A percentile compares a stretch with the other conserved stretches of the same genome.
These are phyloP conservation scores for Pythium brachiatum DNA, from an alignment of 352 stramenopile species.

Conservation along the genomic window DNA sequence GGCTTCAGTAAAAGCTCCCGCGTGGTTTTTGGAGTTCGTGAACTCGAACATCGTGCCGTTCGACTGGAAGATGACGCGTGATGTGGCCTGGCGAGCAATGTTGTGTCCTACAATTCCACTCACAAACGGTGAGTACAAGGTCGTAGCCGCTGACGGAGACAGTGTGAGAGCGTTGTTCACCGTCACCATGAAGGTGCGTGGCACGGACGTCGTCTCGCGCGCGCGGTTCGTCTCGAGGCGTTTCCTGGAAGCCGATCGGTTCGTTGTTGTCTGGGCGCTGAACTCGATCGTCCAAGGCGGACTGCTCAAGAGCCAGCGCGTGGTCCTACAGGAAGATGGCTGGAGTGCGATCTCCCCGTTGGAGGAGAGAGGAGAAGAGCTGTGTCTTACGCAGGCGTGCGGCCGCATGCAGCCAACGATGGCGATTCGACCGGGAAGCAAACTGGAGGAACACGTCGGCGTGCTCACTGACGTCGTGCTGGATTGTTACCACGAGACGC, in stretches of 20 bases:
- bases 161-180: slow-evolving; percentile 10
- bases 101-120: neutral
- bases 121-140: slow-evolving; percentile 6
- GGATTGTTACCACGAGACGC: slow-evolving; percentile 16
- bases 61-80: neutral
- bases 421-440: slow-evolving; percentile 1
- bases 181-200: slow-evolving; percentile 7
- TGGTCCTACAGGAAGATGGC: slow-evolving; percentile 9
- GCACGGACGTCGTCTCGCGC: neutral
- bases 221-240: slow-evolving; percentile 6
- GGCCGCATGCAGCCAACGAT: neutral
- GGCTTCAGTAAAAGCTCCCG: neutral
- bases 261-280: slow-evolving; percentile 10
- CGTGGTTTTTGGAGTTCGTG: slow-evolving; percentile 12
- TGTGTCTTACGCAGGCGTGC: slow-evolving; percentile 10
- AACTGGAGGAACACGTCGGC: slow-evolving; percentile 14
- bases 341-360: slow-evolving; percentile 12
- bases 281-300: slow-evolving; percentile 3
- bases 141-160: slow-evolving; percentile 3
- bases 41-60: slow-evolving; percentile 15
- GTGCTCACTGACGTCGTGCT: slow-evolving; percentile 15
- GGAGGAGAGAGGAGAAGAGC: neutral
- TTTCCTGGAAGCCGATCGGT: neutral
- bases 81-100: slow-evolving; percentile 13
- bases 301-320: slow-evolving; percentile 6